Evolutionary conservation across 441 rosid genomes (phyloP), one percentile per base, ranked within the genome.

Genomic region (Macaranga tanarius): DNA sequence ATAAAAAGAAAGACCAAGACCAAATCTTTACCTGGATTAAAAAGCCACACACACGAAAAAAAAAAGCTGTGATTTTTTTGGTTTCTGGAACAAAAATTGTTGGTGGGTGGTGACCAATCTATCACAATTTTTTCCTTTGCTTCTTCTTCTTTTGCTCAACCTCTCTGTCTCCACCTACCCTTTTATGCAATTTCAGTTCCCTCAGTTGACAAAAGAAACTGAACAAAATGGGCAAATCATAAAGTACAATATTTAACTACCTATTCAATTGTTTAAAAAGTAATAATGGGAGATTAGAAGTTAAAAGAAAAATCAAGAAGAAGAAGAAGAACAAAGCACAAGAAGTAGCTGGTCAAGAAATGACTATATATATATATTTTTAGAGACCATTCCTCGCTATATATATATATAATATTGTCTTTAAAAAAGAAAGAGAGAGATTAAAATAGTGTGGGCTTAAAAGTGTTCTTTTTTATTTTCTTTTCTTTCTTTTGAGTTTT

Each of bases 1-100:
- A n/a, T n/a, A n/a, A 65, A 63, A 73, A 48, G 34, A 62, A 47
- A 15, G n/a, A 38, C 23, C 48, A n/a, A 50, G 51, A 44, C 56
- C 52, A 61, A 67, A 79, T 71, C 72, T 83, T 77, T 77, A 85
- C 83, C 84, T 79, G 73, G 60, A 78, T 69, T 61, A 19, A 54
- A 64, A 47, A 75, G 9, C 42, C 16, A 44, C 1, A 44, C 1
- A 7, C 48, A 7, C 1, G 11, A 47, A 48, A 16, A 48, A 48
- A 45, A 45, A 45, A 45, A 45, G 3, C 50, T 45, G 8, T 45
- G 11, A 10, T 9, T 9, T 31, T 31, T 8, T 13, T n/a, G n/a
- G 31, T 23, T 12, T 28, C 31, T 57, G 66, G 62, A 66, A 70
- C 73, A 67, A 59, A 76, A 73, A 22, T 48, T 12, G 52, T 67